Evolutionary conservation across 2,329 filamentous ascomycete species (phyloP), one percentile per base, ranked within the genome.

Genomic region (Aureobasidium leucospermi): DNA sequence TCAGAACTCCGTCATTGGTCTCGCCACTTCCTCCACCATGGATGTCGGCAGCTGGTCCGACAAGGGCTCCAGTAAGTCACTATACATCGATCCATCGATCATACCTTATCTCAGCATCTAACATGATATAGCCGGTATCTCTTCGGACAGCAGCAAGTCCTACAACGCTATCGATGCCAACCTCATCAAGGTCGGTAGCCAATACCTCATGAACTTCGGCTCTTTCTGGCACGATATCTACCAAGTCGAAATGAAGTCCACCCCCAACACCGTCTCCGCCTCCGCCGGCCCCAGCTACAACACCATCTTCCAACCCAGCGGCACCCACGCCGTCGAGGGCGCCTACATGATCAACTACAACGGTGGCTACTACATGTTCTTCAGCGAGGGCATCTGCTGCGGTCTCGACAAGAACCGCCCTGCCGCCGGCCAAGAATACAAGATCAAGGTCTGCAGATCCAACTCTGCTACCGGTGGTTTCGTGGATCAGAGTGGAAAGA

Each of bases 191-290:
- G 72, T 69, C 29, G 71, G 70, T 2, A 68, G 78, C 53, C 74
- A 75, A 15, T 79, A 79, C 59, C 75, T 78, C 57, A 73, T 84
- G 68, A 82, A 77, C 61, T 89, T 88, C 63, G 86, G 86, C 28
- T 86, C 83, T 11, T 89, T 87, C 77, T 90, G 85, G 85, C 70
- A 74, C 6, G 81, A 85, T 66, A 77, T 89, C 61, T 86, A 82
- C 73, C 81, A 84, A 67, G 81, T 83, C 1, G 67, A 74, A 38
- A 78, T 88, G 67, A 67, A 68, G 23, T 65, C 67, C 3, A 64
- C 64, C 7, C n/a, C 61, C 49, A 49, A 63, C 61, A 47, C 65
- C 69, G 43, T 41, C 55, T 49, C 62, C 34, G 67, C 67, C 59
- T 69, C 68, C 10, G 70, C 78, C 0, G 23, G 66, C 1, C 58